These are phyloP conservation scores for Beverwykella pulmonaria DNA, from an alignment of 495 filamentous ascomycete species.

Conservation along the genomic window DNA sequence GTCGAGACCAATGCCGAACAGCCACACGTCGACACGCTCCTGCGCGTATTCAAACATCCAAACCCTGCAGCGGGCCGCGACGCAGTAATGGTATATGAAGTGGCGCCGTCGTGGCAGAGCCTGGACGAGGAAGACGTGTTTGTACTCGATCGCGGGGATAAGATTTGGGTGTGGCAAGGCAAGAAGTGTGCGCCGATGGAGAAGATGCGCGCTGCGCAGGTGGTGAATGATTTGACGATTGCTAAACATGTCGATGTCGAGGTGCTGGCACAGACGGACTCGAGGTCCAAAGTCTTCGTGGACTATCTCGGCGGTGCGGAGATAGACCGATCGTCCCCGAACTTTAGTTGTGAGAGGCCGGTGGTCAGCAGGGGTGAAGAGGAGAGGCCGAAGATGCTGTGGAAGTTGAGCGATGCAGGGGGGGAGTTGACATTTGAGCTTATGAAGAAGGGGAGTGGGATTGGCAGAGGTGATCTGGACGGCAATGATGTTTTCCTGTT, in stretches of 20 bases:
- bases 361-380: slow-evolving; percentile 29
- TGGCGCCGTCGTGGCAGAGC: slow-evolving; percentile 62
- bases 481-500: slow-evolving; percentile 62
- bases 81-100: slow-evolving; percentile 61
- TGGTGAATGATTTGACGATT: slow-evolving; percentile 62
- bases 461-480: slow-evolving; percentile 53
- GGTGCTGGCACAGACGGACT: slow-evolving; percentile 60
- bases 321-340: slow-evolving; percentile 27
- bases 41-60: slow-evolving; percentile 60
- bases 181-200: slow-evolving; percentile 65
- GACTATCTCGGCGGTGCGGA: slow-evolving; percentile 58
- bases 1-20: slow-evolving; percentile 52
- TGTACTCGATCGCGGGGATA: slow-evolving; percentile 60
- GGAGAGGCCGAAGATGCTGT: slow-evolving; percentile 51
- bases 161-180: slow-evolving; percentile 70
- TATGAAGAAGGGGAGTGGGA: slow-evolving; percentile 53
- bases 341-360: slow-evolving; percentile 50
- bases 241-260: slow-evolving; percentile 65
- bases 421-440: slow-evolving; percentile 56
- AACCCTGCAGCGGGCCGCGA: slow-evolving; percentile 48
- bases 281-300: slow-evolving; percentile 56
- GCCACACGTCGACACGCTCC: slow-evolving; percentile 51
- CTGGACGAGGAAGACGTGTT: slow-evolving; percentile 66
- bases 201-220: slow-evolving; percentile 64
- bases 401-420: slow-evolving; percentile 59